Conservation (phyloP, 257 asterid species). For the Misopates orontium region DNA sequence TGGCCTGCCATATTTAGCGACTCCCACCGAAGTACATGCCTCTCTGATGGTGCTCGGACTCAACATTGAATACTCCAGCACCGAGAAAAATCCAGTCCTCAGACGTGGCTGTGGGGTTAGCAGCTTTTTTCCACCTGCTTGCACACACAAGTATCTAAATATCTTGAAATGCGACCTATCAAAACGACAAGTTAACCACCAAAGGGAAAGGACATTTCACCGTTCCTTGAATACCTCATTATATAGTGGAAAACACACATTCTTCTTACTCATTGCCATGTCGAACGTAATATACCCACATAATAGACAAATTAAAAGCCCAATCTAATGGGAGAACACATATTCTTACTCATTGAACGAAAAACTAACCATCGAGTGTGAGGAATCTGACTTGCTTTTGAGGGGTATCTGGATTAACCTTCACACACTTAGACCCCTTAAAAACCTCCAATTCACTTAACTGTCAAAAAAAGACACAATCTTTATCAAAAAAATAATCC, state of each 20-base stretch:
- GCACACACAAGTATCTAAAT: constrained; percentile 2
- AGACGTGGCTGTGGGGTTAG: constrained; percentile 96
- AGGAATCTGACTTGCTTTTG: constrained; percentile 92
- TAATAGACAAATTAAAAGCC: too few relatives aligned
- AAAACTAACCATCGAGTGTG: constrained; percentile 67
- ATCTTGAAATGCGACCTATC: too few relatives aligned
- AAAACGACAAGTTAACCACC: background rate
- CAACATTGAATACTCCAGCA: constrained; percentile 59
- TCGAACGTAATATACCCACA: too few relatives aligned
- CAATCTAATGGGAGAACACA: too few relatives aligned
- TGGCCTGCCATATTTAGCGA: constrained; percentile 85
- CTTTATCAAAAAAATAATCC: background rate
- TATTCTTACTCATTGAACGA: too few relatives aligned
- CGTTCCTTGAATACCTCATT: too few relatives aligned
- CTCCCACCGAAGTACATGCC: constrained; percentile 93
- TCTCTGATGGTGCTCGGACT: constrained; percentile 61
- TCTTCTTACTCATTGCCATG: too few relatives aligned
- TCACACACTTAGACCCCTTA: constrained; percentile 74
- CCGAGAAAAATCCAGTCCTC: constrained; percentile 89
- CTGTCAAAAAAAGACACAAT: constrained; percentile 34
- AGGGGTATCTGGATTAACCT: constrained; percentile 94
- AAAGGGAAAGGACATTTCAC: too few relatives aligned
- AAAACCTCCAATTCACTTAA: constrained; percentile 73
- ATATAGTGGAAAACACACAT: too few relatives aligned
- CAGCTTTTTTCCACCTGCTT: constrained; percentile 69